Percentiles rank a stretch among this genome's conserved stretches.
Evolutionary conservation across 306 rosid genomes (phyloP).

Genomic region (Cucurbita ficifolia): DNA sequence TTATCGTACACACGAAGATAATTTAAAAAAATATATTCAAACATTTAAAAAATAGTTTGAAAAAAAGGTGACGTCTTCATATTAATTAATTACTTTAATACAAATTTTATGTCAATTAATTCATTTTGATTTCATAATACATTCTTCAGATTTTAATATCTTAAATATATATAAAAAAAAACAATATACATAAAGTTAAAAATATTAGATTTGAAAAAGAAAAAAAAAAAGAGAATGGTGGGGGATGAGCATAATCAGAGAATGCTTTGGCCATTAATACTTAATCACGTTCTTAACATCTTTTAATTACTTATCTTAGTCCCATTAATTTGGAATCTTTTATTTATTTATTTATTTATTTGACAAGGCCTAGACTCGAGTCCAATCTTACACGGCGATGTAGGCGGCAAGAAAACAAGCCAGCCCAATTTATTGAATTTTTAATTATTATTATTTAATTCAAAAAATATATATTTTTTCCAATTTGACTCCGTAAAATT

Average conservation of each 20-base stretch:
- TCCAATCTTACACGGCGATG: neutral
- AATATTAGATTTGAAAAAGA: neutral
- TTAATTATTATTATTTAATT: neutral
- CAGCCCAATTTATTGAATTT: neutral
- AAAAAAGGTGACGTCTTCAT: neutral
- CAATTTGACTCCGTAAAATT: neutral
- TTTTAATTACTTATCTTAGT: neutral
- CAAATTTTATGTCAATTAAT: no score
- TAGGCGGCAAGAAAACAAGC: neutral
- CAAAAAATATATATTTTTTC: neutral
- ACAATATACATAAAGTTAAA: neutral
- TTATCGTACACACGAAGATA: neutral
- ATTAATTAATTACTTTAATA: neutral
- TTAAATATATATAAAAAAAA: no score
- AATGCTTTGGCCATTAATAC: neutral
- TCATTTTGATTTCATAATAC: no score
- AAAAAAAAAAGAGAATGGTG: neutral
- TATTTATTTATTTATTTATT: neutral
- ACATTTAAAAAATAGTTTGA: no score
- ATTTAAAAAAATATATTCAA: neutral
- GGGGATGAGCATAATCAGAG: neutral
- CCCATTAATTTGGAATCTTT: constrained; percentile 5
- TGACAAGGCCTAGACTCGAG: no score
- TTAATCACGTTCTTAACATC: constrained; percentile 2
- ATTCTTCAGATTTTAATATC: no score